Base-by-base conservation (phyloP, 129 eudicot genomes). In the Rutidosis leptorrhynchoides region DNA sequence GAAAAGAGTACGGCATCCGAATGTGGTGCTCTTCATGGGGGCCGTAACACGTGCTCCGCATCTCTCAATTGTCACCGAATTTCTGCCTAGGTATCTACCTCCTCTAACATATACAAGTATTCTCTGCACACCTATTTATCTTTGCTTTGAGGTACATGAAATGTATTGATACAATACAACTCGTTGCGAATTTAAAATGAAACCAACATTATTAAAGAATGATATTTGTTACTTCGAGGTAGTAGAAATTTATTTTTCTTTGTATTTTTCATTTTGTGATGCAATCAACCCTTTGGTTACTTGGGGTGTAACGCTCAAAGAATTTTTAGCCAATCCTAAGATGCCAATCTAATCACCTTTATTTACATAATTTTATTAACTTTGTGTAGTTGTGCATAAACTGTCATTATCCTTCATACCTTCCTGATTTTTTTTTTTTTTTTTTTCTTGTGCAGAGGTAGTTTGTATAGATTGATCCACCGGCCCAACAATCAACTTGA, bases 21-120 rank as follows among this genome's bases (percentile, higher is more conserved):
- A 90, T 77, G 96, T 90, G 64, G 96, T 90, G 35, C 88, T 90
- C 43, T 90, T 90, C 84, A 90, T 90, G 97, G 97, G 97, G 67
- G 97, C 97, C 54, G 77, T 90, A 61, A 90, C 94, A 22, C 96
- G 84, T 62, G 80, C 94, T 58, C 97, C 97, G 70, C 77, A 87
- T 84, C 96, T 90, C 69, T 90, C 97, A 35, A 90, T 90, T 65
- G 77, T 90, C 70, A 87, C 97, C 12, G 97, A 90, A 61, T 90
- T 90, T 77, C 96, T 90, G 70, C 97, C 92, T 62, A 87, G 97
- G 97, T 90, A 87, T 75, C 81, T 90, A 87, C 73, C 81, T 71
- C 21, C 62, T 10, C 9, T 19, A 9, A 68, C 23, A 16, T 53
- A 26, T 55, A 37, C 57, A 40, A 19, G 22, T 23, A 64, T 46